phyloP scores from a whole-genome alignment of 176 grass and related monocot genomes.

The Cenchrus purpureus region DNA sequence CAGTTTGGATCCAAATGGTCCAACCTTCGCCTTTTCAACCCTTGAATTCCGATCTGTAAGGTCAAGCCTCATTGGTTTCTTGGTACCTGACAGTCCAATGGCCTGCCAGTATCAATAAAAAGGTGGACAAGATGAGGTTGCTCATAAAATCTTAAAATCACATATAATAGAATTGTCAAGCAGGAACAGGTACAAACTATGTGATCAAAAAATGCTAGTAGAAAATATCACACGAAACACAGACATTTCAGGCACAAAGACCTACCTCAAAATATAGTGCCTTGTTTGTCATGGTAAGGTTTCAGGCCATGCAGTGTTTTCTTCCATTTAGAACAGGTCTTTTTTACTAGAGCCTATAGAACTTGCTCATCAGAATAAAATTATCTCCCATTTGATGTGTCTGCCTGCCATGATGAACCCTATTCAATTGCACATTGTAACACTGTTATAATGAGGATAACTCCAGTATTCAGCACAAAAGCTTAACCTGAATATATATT shows the following conservation, averaged over 20 bases:
- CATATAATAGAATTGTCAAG: slow-evolving; percentile 16
- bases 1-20: slow-evolving; percentile 85
- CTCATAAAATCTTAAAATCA: slow-evolving; percentile 41
- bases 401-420: slow-evolving; percentile 89
- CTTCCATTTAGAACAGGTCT: slow-evolving; percentile 95
- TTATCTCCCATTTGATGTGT: slow-evolving; percentile 67
- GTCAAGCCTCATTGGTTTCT: slow-evolving; percentile 79
- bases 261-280: slow-evolving; percentile 98
- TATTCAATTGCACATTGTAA: slow-evolving; percentile 30
- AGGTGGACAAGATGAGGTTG: slow-evolving; percentile 42
- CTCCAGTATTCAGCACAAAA: slow-evolving; percentile 22
- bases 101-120: slow-evolving; percentile 81
- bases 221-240: slow-evolving; percentile 21
- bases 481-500: slow-evolving; percentile 14
- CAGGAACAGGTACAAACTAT: slow-evolving; percentile 24
- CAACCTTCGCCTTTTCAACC: slow-evolving; percentile 86
- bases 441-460: slow-evolving; percentile 28
- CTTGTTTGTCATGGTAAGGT: slow-evolving; percentile 83
- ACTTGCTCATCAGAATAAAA: slow-evolving; percentile 72
- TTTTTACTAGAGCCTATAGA: slow-evolving; percentile 88
- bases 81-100: slow-evolving; percentile 95
- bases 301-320: slow-evolving; percentile 92
- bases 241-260: slow-evolving; percentile 30
- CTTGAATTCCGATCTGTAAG: slow-evolving; percentile 68
- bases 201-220: slow-evolving; percentile 17